Percentiles rank a stretch among this genome's conserved stretches.
Conservation (phyloP, 2,329 filamentous ascomycete genomes). For the Fusarium aywerte region DNA sequence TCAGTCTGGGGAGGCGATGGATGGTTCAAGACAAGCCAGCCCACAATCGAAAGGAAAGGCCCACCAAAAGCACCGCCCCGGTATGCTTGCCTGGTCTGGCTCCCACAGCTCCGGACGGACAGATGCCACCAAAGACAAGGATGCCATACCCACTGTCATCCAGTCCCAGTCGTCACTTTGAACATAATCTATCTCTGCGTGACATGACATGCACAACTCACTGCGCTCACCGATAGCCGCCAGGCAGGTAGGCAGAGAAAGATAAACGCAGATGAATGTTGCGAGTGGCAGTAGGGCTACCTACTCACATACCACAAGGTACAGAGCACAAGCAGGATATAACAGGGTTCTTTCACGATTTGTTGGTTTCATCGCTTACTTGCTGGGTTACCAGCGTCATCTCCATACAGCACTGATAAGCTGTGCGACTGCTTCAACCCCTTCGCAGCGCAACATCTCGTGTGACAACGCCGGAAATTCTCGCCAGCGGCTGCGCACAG, state of each 20-base stretch:
- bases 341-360: conserved; percentile 5
- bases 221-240: conserved; percentile 34
- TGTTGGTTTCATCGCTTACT: conserved; percentile 19
- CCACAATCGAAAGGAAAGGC: conserved; percentile 28
- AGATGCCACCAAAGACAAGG: conserved; percentile 41
- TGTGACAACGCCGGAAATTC: conserved; percentile 10
- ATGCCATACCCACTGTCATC: conserved; percentile 37
- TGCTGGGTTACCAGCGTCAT: conserved; percentile 39
- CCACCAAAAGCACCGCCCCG: conserved; percentile 45
- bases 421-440: conserved; percentile 27
- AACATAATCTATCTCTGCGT: conserved; percentile 38
- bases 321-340: conserved; percentile 4
- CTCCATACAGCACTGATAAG: conserved; percentile 33
- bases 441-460: conserved; percentile 24
- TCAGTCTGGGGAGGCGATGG: conserved; percentile 33
- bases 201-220: conserved; percentile 44
- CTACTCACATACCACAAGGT: background rate
- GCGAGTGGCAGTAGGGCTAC: conserved; percentile 1
- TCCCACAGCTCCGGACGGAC: conserved; percentile 41
- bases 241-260: conserved; percentile 23
- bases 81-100: conserved; percentile 36
- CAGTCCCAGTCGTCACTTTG: conserved; percentile 11
- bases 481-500: conserved; percentile 7
- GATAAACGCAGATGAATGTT: conserved; percentile 9
- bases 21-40: conserved; percentile 33